Percentiles rank a stretch among this genome's conserved stretches.
phyloP scores from a whole-genome alignment of 1,139 yeast species.

The Groenewaldozyma auringiensis region DNA sequence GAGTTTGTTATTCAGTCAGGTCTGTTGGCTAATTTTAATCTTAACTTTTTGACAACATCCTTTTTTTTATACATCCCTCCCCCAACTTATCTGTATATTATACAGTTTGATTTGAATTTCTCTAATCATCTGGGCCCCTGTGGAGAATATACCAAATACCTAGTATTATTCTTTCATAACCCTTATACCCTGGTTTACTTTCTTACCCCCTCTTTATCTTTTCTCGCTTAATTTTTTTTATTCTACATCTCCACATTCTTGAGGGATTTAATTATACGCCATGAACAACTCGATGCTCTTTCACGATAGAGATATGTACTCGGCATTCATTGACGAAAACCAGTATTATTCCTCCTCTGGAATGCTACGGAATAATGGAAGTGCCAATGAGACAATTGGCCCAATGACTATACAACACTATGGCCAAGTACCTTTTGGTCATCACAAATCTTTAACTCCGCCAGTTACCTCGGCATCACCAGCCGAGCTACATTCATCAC shows the following conservation, averaged over 20 bases:
- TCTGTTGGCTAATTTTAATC: too few relatives aligned
- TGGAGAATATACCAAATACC: too few relatives aligned
- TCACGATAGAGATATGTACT: conserved; percentile 2
- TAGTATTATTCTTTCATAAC: too few relatives aligned
- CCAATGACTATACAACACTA: neutral
- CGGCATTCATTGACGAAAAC: conserved; percentile 2
- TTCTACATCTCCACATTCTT: too few relatives aligned
- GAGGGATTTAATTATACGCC: neutral
- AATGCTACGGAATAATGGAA: neutral
- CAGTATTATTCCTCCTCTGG: neutral
- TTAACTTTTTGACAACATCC: too few relatives aligned
- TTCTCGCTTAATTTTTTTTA: neutral
- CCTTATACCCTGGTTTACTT: neutral
- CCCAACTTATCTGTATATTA: too few relatives aligned
- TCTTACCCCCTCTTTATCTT: neutral
- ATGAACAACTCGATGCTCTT: neutral
- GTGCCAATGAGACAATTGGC: neutral
- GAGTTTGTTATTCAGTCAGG: too few relatives aligned
- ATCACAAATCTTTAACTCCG: neutral
- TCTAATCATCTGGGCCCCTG: too few relatives aligned
- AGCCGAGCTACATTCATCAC: neutral
- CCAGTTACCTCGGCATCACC: neutral
- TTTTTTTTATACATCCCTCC: too few relatives aligned
- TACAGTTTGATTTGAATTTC: neutral
- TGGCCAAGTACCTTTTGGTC: neutral